phyloP scores from a whole-genome alignment of 1,284 basidiomycete genomes.

The Leccinum pseudoinsigne region DNA sequence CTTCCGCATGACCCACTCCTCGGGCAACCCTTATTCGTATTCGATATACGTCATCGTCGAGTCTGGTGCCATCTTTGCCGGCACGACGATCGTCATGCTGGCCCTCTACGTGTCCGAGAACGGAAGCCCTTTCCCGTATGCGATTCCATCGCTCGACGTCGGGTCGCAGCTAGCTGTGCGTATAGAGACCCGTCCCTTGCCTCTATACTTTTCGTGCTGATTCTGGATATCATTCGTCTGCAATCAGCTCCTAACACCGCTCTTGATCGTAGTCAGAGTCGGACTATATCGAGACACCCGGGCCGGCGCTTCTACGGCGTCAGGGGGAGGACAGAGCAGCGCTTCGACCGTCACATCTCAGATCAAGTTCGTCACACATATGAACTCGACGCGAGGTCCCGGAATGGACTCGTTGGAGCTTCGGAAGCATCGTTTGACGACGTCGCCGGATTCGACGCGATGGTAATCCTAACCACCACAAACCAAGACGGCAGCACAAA shows the following conservation, averaged over 20 bases:
- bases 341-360: not conserved
- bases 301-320: not conserved
- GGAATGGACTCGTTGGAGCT: not conserved
- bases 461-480: no score
- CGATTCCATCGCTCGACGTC: slow-evolving; percentile 18
- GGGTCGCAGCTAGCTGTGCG: slow-evolving; percentile 18
- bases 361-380: not conserved
- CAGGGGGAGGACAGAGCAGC: slow-evolving; percentile 1
- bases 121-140: slow-evolving; percentile 17
- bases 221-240: not conserved
- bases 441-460: no score
- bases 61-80: slow-evolving; percentile 16
- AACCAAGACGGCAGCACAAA: no score
- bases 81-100: slow-evolving; percentile 17
- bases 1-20: slow-evolving; percentile 4
- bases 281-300: slow-evolving; percentile 11
- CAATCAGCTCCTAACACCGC: slow-evolving; percentile 16
- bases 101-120: slow-evolving; percentile 14
- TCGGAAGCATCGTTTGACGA: not conserved
- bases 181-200: not conserved
- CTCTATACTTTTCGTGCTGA: not conserved
- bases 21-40: slow-evolving; percentile 15
- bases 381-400: not conserved
- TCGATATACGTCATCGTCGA: slow-evolving; percentile 19
- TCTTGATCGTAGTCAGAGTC: slow-evolving; percentile 19